Conservation (phyloP, 768 basidiomycete species). For the Crepidotus variabilis region DNA sequence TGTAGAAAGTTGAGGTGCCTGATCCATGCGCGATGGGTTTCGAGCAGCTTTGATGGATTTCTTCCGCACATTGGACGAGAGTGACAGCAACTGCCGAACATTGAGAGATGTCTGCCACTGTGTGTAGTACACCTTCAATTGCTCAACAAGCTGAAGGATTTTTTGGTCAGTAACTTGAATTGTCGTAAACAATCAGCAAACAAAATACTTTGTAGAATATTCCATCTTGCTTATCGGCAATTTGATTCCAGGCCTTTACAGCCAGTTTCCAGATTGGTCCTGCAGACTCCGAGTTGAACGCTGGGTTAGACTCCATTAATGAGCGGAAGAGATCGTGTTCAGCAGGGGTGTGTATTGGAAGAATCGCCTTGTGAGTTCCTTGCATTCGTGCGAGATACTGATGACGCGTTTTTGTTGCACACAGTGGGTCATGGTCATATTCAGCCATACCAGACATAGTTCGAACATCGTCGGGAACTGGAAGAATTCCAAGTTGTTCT, state of each 20-base stretch:
- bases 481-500: conserved; percentile 16
- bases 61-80: conserved; percentile 1
- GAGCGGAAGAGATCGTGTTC: conserved; percentile 19
- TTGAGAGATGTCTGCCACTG: not conserved
- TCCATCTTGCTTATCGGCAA: not conserved
- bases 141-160: not conserved
- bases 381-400: conserved; percentile 20
- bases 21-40: not conserved
- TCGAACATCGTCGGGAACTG: conserved; percentile 12
- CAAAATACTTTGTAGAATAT: conserved; percentile 7
- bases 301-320: conserved; percentile 2
- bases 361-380: conserved; percentile 20
- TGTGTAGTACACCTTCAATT: not conserved
- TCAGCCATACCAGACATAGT: conserved; percentile 12
- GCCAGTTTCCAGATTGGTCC: not conserved
- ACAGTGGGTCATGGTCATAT: conserved; percentile 6
- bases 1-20: not conserved
- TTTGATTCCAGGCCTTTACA: not conserved
- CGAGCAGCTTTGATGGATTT: not conserved
- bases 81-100: conserved; percentile 5
- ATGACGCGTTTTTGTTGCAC: conserved; percentile 8
- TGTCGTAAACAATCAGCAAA: not conserved
- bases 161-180: not conserved
- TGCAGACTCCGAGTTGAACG: not conserved
- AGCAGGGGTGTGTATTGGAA: conserved; percentile 21